Evolutionary conservation across 805 yeast genomes (phyloP).

Genomic region (Myxozyma vanderwaltii): DNA sequence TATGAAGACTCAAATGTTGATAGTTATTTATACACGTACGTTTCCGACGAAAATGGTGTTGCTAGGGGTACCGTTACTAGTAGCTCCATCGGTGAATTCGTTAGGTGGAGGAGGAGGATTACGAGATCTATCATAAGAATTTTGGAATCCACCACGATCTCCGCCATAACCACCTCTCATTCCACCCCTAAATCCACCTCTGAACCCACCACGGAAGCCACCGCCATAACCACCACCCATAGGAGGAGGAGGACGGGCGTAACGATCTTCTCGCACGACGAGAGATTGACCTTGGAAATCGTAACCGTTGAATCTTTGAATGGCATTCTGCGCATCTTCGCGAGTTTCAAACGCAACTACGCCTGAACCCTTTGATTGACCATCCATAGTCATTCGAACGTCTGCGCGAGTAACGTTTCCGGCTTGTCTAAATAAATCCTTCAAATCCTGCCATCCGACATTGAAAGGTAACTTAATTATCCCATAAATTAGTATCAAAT

Average conservation of each 20-base stretch:
- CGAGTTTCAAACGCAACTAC: slow-evolving; percentile 68
- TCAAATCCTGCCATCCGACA: slow-evolving; percentile 80
- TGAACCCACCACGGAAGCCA: slow-evolving; percentile 14
- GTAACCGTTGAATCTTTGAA: slow-evolving; percentile 66
- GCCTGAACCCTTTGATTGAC: slow-evolving; percentile 85
- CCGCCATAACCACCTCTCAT: slow-evolving; percentile 3
- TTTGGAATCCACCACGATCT: slow-evolving; percentile 8
- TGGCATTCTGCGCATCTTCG: slow-evolving; percentile 72
- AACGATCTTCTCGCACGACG: slow-evolving; percentile 75
- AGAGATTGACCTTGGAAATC: slow-evolving; percentile 74
- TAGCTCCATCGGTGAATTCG: slow-evolving; percentile 67
- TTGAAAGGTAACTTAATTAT: slow-evolving; percentile 83
- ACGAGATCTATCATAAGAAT: slow-evolving; percentile 1
- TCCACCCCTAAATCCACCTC: slow-evolving; percentile 18
- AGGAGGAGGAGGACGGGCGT: slow-evolving; percentile 27
- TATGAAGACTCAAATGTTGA: neutral
- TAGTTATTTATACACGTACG: slow-evolving; percentile 24
- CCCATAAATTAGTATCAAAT: slow-evolving; percentile 43
- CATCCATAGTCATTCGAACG: slow-evolving; percentile 62
- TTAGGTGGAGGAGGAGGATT: slow-evolving; percentile 30
- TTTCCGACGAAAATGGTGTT: slow-evolving; percentile 69
- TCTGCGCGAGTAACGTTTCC: slow-evolving; percentile 86
- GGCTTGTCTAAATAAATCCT: slow-evolving; percentile 75
- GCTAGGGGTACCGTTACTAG: slow-evolving; percentile 62
- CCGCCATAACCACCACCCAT: slow-evolving; percentile 11